These are phyloP conservation scores for Oryza longistaminata DNA, from an alignment of 176 grass and related monocot genomes.

Conservation along the genomic window DNA sequence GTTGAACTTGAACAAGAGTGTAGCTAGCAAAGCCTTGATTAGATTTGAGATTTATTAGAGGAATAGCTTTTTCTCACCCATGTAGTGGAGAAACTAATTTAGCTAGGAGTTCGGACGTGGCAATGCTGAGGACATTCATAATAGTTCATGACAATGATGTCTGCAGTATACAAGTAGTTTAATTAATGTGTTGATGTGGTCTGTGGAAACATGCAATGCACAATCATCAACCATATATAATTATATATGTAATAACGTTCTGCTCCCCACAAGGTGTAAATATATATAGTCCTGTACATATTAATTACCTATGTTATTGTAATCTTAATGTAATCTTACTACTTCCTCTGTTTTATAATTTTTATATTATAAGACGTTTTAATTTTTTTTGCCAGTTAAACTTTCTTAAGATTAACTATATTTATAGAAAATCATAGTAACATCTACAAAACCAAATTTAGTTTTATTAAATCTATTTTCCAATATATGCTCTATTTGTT, in stretches of 20 bases:
- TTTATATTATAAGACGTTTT: too few relatives aligned
- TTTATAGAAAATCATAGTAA: too few relatives aligned
- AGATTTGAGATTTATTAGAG: background rate
- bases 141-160: conserved; percentile 10
- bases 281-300: background rate
- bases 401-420: too few relatives aligned
- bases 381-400: too few relatives aligned
- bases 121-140: background rate
- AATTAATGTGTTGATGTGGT: conserved; percentile 43
- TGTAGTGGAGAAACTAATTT: conserved; percentile 23
- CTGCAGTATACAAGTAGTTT: background rate
- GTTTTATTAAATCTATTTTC: too few relatives aligned
- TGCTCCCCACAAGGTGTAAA: conserved; percentile 55
- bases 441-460: too few relatives aligned
- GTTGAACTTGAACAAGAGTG: background rate
- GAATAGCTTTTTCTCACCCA: background rate
- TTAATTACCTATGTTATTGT: background rate
- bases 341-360: background rate
- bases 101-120: background rate
- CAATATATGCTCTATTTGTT: too few relatives aligned
- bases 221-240: conserved; percentile 21
- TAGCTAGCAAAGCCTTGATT: background rate
- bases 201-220: conserved; percentile 44
- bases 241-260: background rate
- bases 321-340: conserved; percentile 23